Evolutionary conservation across 2,329 filamentous ascomycete species (phyloP), one percentile per base, ranked within the genome.

Genomic region (Diaporthe ampelina): DNA sequence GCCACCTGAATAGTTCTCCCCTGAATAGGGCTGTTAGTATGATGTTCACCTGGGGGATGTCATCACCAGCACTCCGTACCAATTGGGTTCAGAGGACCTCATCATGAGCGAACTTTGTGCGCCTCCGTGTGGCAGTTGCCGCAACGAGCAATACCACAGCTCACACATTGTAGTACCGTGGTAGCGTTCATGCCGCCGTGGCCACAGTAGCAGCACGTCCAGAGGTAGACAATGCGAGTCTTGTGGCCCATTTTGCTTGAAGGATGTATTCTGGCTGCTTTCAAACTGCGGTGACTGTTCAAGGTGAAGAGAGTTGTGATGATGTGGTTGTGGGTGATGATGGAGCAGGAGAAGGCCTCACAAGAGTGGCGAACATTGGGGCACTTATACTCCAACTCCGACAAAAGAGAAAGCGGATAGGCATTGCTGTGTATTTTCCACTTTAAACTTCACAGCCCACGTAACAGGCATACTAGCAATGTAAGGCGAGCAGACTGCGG

Each of bases 401-500:
- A 32, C 21, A 43, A 54, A 54, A 9, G 63, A 37, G 63, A 54
- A 40, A 0, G 17, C 29, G 32, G 59, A 9, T n/a, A 40, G 32
- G 54, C 63, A 54, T 26, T 11, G n/a, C 1, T 13, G 45, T 52
- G 29, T 67, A 68, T 68, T 67, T 54, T 54, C 48, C 29, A 52
- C 56, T 71, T 67, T 29, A 8, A 8, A 19, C 3, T 67, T 61
- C 69, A 71, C 69, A 71, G 56, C 56, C 69, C 48, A 61, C 40
- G 29, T 21, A 26, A 37, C 43, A 71, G 43, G 45, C 56, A 58
- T 52, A 37, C 69, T 17, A 17, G 43, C 37, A 26, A 21, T 7
- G 29, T 67, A 29, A 40, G 43, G 40, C 43, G 56, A n/a, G 43
- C 15, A 52, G 19, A 45, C 50, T 59, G 43, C 43, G 21, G 32